Evolutionary conservation across 2,329 filamentous ascomycete genomes (phyloP), one percentile per base, ranked within the genome.

Genomic region (Lecanicillium sp.): DNA sequence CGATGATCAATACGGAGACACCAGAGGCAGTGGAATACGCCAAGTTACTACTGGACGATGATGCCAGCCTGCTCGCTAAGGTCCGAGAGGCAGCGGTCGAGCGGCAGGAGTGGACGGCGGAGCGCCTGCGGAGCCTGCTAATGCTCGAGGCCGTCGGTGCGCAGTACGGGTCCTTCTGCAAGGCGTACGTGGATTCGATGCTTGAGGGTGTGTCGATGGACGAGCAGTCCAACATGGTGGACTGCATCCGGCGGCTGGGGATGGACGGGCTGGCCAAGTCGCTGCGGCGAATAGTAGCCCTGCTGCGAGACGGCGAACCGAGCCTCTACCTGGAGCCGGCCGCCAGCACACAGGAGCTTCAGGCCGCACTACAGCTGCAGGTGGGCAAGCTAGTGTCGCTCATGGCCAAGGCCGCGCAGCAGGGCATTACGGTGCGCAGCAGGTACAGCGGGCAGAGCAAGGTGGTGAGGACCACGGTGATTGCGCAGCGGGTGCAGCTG

Each of bases 401-500:
- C 5, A 51, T 69, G 17, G 51, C 60, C 25, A 60, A 59, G 31
- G 66, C 74, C 13, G 56, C 68, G 33, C 58, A 64, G 32, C 54
- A 64, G 4, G 62, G 68, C 9, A 66, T 64, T 28, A 60, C 68
- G 4, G 69, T 94, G 20, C 79, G 81, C 45, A 94, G 81, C 61
- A 82, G 81, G 55, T 84, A 92, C 57, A 81, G 81, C 49, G 72
- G 82, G 10, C 80, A 82, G 46, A 75, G 74, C 60, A 80, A 78
- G 46, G 78, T 83, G 31, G 62, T 87, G 29, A 73, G 87, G 32
- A 87, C 85, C 2, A 90, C 86, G 0, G 77, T 90, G 22, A 78
- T 90, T 36, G 84, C 84, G 13, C 84, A 90, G 53, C 84, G 85
- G 54, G 84, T 92, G 14, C 81, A 88, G 52, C 69, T 92, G 29